Base-by-base conservation (phyloP, 371 early-diverging fungal species). In the Mucor saturninus region DNA sequence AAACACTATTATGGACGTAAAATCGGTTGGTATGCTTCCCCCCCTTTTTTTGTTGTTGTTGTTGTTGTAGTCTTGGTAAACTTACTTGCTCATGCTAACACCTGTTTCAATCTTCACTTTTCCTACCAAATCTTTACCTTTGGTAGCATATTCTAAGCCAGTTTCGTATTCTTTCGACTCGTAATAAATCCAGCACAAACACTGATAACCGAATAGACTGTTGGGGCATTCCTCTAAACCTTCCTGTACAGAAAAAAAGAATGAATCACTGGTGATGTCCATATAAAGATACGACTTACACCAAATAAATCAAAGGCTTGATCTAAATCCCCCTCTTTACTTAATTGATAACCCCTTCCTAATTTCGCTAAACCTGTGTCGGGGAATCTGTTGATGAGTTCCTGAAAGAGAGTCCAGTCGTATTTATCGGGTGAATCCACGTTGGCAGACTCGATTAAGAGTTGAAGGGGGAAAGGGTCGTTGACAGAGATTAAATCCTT, bases 101-200 rank as follows among this genome's bases (percentile, higher is more conserved):
- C 83, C 86, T 28, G 73, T 73, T 4, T 75, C 73, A 5, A 71
- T 39, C 6, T 61, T 66, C 6, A 69, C 39, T 14, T 80, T 75
- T 4, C 54, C 56, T 0, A 81, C 76, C 0, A 84, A 57, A 32
- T 83, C 83, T 37, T 75, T 69, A 3, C 86, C 86, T 2, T 69
- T 74, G 1, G 79, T 83, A 2, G 89, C 85, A 63, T 84, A 85
- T 56, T 86, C 87, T n/a, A 88, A 69, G 1, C 86, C 87, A 7
- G 75, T 68, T 30, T 88, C 87, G 54, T 78, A 86, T 56, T 86
- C 85, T 56, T 76, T 74, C 4, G 77, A 70, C 5, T 81, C 71
- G 56, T 83, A 73, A 40, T 86, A 83, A 32, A 86, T 75, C 83
- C 81, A 86, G 37, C 79, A 73, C 6, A 86, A 54, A 39, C 80